These are phyloP conservation scores for Backusella morwellensis DNA, from an alignment of 192 early-diverging fungal genomes.

Conservation along the genomic window DNA sequence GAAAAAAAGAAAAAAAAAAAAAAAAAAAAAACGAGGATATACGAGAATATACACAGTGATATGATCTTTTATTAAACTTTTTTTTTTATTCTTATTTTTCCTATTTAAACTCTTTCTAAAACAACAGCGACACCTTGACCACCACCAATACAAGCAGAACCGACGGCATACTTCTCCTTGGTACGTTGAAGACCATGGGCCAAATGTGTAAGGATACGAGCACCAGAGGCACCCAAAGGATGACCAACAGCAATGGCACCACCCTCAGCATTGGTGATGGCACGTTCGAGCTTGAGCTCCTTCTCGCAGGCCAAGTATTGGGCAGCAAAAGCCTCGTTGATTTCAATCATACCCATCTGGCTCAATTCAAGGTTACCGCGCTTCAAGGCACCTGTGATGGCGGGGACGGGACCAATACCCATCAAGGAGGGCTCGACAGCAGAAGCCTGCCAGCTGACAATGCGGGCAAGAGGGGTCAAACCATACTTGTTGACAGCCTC, in stretches of 20 bases:
- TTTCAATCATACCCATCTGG: conserved; percentile 91
- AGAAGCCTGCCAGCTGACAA: conserved; percentile 80
- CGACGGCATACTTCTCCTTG: conserved; percentile 83
- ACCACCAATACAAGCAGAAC: conserved; percentile 96
- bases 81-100: background rate
- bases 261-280: conserved; percentile 83
- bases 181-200: conserved; percentile 81
- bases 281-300: conserved; percentile 80
- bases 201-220: conserved; percentile 90
- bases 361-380: conserved; percentile 72
- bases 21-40: background rate
- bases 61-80: background rate
- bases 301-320: conserved; percentile 89
- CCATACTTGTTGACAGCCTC: conserved; percentile 77
- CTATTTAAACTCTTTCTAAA: conserved; percentile 34
- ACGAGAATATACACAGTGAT: background rate
- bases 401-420: conserved; percentile 95
- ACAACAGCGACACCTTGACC: conserved; percentile 57
- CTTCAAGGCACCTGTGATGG: conserved; percentile 83
- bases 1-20: no score
- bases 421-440: conserved; percentile 94
- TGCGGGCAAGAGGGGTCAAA: conserved; percentile 81
- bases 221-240: conserved; percentile 93
- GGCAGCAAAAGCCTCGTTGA: conserved; percentile 98
- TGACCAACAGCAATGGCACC: conserved; percentile 95